Evolutionary conservation across 2,329 filamentous ascomycete species (phyloP), one percentile per base, ranked within the genome.

Genomic region (Fulvia fulva): DNA sequence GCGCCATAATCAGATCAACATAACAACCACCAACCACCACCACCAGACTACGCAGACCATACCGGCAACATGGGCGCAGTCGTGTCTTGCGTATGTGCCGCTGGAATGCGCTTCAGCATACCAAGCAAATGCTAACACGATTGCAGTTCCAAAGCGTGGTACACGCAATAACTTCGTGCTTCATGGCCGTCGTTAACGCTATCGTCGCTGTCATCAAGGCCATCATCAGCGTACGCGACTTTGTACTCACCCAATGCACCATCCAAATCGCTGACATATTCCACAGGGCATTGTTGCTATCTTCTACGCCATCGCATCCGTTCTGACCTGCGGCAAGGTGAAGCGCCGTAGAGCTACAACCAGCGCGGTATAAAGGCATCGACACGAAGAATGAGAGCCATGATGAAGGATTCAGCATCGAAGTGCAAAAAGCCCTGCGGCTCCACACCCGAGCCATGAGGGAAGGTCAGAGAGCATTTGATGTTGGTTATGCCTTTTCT

Each of bases 11-110:
- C 55, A 26, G 32, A 21, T 49, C 32, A 49, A 43, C 28, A 52
- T 30, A 30, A 19, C 50, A 25, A 52, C 47, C 49, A 25, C 53
- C 41, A 44, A 50, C 21, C 50, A 11, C 45, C 16, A 54, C 46
- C 34, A 43, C 41, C 50, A 46, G 28, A 44, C 53, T 34, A 50
- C 52, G 25, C 58, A 37, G 45, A 23, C 14, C 51, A 56, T 61
- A 68, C 66, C 60, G 55, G 69, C 76, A 86, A 75, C 67, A 93
- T 94, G 90, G 90, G 90, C 78, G 89, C 87, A 75, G 86, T 94
- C 70, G 80, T 91, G 66, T 92, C 89, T 73, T 92, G 89, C 73
- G 89, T 93, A 89, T 70, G 88, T 83, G 53, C 22, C 19, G 9
- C 16, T n/a, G n/a, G 30, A 43, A 28, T 4, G 5, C 28, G 16